Evolutionary conservation across 202 grass and related monocot species (phyloP).

Genomic region (Musa balbisiana): DNA sequence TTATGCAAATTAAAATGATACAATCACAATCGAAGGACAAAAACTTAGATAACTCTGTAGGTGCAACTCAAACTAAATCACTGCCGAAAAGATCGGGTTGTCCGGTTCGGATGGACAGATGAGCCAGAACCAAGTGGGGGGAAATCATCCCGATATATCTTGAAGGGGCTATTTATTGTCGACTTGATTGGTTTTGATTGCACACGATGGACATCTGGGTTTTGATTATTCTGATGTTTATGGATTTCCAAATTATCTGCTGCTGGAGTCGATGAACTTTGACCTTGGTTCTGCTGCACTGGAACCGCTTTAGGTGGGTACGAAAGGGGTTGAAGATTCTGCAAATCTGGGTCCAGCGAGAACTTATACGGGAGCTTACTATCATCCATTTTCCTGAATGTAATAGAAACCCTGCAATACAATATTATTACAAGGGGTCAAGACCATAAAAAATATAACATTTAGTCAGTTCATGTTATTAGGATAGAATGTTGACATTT

Average conservation of each 20-base stretch:
- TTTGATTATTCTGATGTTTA: neutral
- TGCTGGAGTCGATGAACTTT: neutral
- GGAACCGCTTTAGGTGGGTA: neutral
- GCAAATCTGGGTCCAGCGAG: conserved; percentile 58
- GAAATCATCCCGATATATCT: neutral
- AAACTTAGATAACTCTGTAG: too few species aligned
- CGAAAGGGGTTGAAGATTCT: conserved; percentile 13
- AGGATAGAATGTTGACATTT: conserved; percentile 24
- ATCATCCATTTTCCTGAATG: conserved; percentile 94
- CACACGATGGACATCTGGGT: neutral
- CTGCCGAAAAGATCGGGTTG: neutral
- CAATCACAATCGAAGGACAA: too few species aligned
- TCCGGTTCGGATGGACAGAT: neutral
- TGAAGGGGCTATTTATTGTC: neutral
- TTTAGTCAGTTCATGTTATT: conserved; percentile 5
- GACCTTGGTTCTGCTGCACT: neutral
- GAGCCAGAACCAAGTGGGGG: neutral
- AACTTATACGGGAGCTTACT: conserved; percentile 53
- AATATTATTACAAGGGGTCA: conserved; percentile 8
- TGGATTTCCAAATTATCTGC: neutral
- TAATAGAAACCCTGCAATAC: conserved; percentile 72
- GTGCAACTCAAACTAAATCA: neutral
- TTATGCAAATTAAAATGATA: too few species aligned
- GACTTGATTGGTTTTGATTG: neutral
- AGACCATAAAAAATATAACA: conserved; percentile 1